A percentile compares a stretch with the other conserved stretches of the same genome.
Conservation (phyloP, 192 early-diverging fungal genomes). For the Rhizophlyctis rosea region DNA sequence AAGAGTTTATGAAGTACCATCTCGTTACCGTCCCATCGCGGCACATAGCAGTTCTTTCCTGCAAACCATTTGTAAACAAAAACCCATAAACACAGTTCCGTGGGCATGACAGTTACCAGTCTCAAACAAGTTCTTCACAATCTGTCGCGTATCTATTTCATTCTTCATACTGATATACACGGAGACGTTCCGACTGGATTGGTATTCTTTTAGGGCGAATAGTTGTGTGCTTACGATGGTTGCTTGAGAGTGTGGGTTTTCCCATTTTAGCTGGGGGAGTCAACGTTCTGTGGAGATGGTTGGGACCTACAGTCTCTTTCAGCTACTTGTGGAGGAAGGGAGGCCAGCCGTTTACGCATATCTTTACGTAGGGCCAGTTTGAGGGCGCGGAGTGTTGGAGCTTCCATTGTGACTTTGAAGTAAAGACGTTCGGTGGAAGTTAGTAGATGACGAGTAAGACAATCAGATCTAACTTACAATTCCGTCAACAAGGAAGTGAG, state of each 20-base stretch:
- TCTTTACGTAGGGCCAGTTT: slow-evolving; percentile 26
- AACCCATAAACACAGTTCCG: no score
- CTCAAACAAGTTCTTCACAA: slow-evolving; percentile 23
- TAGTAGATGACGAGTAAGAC: no score
- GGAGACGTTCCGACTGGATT: slow-evolving; percentile 2
- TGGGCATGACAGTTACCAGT: slow-evolving; percentile 6
- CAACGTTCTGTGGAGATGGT: no score
- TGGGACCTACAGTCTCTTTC: slow-evolving; percentile 14
- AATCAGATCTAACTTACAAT: no score
- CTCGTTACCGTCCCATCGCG: slow-evolving; percentile 23
- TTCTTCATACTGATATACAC: slow-evolving; percentile 30
- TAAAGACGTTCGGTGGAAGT: no score
- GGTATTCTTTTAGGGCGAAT: slow-evolving; percentile 15
- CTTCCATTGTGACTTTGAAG: background rate
- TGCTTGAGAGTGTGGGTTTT: no score
- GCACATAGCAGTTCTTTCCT: slow-evolving; percentile 30
- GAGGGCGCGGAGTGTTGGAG: slow-evolving; percentile 9
- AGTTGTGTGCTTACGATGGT: slow-evolving; percentile 8
- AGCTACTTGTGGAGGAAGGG: slow-evolving; percentile 6
- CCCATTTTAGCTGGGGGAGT: no score
- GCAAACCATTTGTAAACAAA: background rate
- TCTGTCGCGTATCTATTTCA: slow-evolving; percentile 20
- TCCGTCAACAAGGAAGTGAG: no score
- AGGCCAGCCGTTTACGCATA: slow-evolving; percentile 15
- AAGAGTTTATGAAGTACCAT: slow-evolving; percentile 33